These are phyloP conservation scores for Funneliformis mosseae DNA, from an alignment of 192 early-diverging fungal species.

Conservation along the genomic window DNA sequence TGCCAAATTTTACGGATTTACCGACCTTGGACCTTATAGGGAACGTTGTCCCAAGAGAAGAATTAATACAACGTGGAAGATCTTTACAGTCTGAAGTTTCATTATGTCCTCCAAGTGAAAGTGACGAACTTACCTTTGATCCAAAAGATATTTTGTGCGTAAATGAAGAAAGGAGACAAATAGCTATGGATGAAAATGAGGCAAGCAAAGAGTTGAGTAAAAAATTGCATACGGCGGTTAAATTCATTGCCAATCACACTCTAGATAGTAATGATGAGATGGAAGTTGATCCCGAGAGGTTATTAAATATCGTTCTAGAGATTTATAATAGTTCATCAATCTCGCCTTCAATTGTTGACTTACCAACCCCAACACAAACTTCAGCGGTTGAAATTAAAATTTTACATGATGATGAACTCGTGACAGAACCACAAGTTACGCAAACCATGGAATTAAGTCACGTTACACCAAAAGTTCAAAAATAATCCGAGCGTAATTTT, in stretches of 20 bases:
- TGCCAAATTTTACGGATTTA: conserved; percentile 50
- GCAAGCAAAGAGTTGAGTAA: background rate
- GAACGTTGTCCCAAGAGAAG: conserved; percentile 48
- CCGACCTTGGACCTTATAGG: conserved; percentile 61
- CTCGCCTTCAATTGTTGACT: background rate
- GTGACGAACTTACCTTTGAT: background rate
- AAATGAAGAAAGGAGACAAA: background rate
- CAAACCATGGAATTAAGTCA: too few species aligned
- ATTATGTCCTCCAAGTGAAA: background rate
- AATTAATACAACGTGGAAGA: conserved; percentile 44
- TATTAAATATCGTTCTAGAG: background rate
- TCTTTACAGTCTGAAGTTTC: conserved; percentile 38
- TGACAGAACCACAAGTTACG: too few species aligned
- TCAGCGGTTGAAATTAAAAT: background rate
- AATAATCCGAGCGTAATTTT: too few species aligned
- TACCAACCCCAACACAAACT: background rate
- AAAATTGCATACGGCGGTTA: background rate
- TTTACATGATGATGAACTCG: too few species aligned
- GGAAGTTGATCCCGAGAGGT: background rate
- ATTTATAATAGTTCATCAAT: background rate
- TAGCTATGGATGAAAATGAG: background rate
- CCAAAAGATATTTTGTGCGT: conserved; percentile 19
- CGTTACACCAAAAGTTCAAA: too few species aligned
- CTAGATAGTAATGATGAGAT: background rate
- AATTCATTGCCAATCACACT: background rate